Percentiles rank a stretch among this genome's conserved stretches.
These are phyloP conservation scores for Orbilia quercus DNA, from an alignment of 2,329 filamentous ascomycete genomes.

Conservation along the genomic window DNA sequence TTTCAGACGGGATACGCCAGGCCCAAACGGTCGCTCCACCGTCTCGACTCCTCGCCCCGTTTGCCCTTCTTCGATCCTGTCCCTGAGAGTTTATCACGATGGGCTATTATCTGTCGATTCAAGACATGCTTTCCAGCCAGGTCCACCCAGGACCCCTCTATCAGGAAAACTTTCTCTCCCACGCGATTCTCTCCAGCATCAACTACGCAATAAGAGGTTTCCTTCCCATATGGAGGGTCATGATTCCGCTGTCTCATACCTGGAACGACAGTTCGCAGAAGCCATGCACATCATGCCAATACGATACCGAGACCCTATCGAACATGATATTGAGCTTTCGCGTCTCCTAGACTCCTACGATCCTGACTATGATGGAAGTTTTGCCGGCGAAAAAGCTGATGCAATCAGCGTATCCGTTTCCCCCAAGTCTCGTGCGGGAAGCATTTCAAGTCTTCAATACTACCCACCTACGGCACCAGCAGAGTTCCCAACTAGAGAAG, in stretches of 20 bases:
- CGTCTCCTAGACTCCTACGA: constrained; percentile 46
- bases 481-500: constrained; percentile 40
- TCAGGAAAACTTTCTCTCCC: constrained; percentile 20
- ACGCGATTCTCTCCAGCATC: constrained; percentile 37
- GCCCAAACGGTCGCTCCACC: constrained; percentile 48
- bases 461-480: constrained; percentile 25
- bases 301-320: constrained; percentile 30
- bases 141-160: constrained; percentile 23
- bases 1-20: constrained; percentile 51
- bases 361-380: constrained; percentile 52
- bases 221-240: constrained; percentile 31
- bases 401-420: constrained; percentile 49
- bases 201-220: constrained; percentile 48
- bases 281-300: constrained; percentile 56
- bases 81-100: constrained; percentile 47
- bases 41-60: constrained; percentile 32
- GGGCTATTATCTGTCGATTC: constrained; percentile 52
- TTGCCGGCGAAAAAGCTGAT: constrained; percentile 44
- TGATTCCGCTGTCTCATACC: constrained; percentile 35
- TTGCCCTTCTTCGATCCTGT: constrained; percentile 42
- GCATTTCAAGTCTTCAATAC: constrained; percentile 42
- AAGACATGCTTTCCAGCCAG: constrained; percentile 50
- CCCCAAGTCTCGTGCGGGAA: constrained; percentile 46
- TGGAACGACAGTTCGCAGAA: constrained; percentile 50
- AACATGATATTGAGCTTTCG: constrained; percentile 47